Base-by-base conservation (phyloP, 2,329 filamentous ascomycete species). In the Dothiorella sarmentorum region DNA sequence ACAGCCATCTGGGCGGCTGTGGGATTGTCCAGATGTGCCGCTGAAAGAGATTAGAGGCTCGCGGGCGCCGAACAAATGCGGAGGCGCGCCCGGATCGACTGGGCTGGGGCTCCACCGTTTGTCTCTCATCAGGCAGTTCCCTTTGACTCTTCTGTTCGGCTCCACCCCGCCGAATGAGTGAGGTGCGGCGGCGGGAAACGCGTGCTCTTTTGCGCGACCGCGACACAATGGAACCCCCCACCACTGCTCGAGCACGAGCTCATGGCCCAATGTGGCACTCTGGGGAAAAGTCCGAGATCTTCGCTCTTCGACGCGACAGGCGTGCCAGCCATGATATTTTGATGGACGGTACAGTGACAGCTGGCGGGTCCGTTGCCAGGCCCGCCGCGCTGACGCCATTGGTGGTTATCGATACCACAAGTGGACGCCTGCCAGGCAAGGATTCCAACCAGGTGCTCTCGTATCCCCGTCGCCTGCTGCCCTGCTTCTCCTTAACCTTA, bases 391-490 rank as follows among this genome's bases (percentile, higher is more conserved):
- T 40, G 49, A 53, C 49, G 49, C 49, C 49, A 53, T 53, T 10
- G 7, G 33, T 27, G 49, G 33, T 40, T 53, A 53, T 53, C 49
- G 49, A 40, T 53, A 40, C 49, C 49, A n/a, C 49, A 53, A 53
- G 31, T 35, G 49, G 49, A 53, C 49, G 31, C n/a, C 22, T 9
- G 10, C 33, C 40, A n/a, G n/a, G 33, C 49, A 33, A 53, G 49
- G 49, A 38, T 53, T 11, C 5, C n/a, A 20, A 47, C 45, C 20
- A n/a, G n/a, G n/a, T n/a, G n/a, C n/a, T n/a, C 45, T 29, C 26
- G 43, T 35, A 35, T 35, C 45, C 31, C 29, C n/a, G 27, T 33
- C 17, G 42, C 26, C n/a, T 17, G 27, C 44, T 49, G 22, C 33
- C 35, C 24, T 38, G 33, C 49, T 20, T 40, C 49, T 53, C 49